Evolutionary conservation across 768 basidiomycete species (phyloP).

Genomic region (Mycena metata): DNA sequence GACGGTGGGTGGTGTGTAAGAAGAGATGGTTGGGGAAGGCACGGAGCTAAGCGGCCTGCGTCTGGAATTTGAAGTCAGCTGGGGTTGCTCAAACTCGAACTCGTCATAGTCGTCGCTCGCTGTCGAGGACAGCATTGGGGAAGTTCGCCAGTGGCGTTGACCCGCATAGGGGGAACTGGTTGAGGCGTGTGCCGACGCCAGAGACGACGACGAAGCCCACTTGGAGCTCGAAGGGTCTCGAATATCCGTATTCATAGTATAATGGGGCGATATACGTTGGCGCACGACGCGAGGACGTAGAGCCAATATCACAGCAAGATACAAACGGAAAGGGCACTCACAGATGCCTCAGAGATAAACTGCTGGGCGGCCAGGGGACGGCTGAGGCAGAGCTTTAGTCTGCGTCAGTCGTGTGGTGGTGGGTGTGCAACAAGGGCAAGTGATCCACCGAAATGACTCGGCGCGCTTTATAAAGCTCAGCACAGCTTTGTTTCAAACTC

Average conservation of each 20-base stretch:
- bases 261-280: constrained; percentile 17
- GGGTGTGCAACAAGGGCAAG: constrained; percentile 14
- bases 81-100: constrained; percentile 11
- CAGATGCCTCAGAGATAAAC: constrained; percentile 30
- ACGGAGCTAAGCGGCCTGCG: constrained; percentile 14
- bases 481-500: constrained; percentile 24
- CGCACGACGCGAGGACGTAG: constrained; percentile 14
- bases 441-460: constrained; percentile 13
- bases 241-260: constrained; percentile 18
- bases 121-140: constrained; percentile 31
- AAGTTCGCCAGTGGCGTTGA: constrained; percentile 14
- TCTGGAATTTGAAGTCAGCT: constrained; percentile 31
- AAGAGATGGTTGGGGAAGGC: constrained; percentile 20
- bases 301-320: constrained; percentile 15
- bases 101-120: constrained; percentile 22
- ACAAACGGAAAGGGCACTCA: constrained; percentile 27
- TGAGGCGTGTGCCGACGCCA: background rate
- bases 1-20: constrained; percentile 1
- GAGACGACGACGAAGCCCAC: constrained; percentile 7
- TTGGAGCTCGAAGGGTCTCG: constrained; percentile 15
- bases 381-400: constrained; percentile 29
- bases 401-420: constrained; percentile 34
- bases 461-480: constrained; percentile 20
- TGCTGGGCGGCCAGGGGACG: constrained; percentile 32
- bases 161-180: background rate